Percentiles rank a stretch among this genome's conserved stretches.
phyloP scores from a whole-genome alignment of 2,329 filamentous ascomycete species.

The Madurella fahalii region DNA sequence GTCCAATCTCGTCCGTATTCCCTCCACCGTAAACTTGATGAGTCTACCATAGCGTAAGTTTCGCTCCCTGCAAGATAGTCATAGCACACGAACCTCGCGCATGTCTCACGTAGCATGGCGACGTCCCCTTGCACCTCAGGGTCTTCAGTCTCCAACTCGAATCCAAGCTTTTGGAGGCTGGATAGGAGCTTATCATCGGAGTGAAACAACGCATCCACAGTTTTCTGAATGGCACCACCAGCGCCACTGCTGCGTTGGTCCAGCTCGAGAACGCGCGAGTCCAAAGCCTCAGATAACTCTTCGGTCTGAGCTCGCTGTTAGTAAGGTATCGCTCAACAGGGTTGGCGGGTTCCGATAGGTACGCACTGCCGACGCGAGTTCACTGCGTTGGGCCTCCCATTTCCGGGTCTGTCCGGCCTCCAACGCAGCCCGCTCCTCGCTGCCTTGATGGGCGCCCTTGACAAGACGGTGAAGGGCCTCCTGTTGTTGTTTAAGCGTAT shows the following conservation, averaged over 20 bases:
- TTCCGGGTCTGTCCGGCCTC: conserved; percentile 36
- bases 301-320: conserved; percentile 38
- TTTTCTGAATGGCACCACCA: conserved; percentile 43
- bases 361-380: conserved; percentile 41
- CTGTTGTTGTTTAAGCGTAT: conserved; percentile 57
- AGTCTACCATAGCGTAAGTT: conserved; percentile 35
- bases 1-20: conserved; percentile 51
- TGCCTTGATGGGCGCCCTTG: conserved; percentile 38
- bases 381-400: conserved; percentile 39
- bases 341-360: background rate
- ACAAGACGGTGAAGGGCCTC: conserved; percentile 54
- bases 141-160: conserved; percentile 52
- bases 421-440: conserved; percentile 34
- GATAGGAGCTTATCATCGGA: conserved; percentile 63
- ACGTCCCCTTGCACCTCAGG: conserved; percentile 50
- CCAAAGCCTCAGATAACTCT: conserved; percentile 44
- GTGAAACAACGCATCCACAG: conserved; percentile 47
- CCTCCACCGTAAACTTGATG: conserved; percentile 55
- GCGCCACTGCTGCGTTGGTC: conserved; percentile 48
- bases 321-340: background rate
- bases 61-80: conserved; percentile 1
- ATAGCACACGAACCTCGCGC: conserved; percentile 42
- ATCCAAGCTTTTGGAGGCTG: conserved; percentile 62
- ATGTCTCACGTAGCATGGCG: conserved; percentile 55
- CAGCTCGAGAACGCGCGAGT: conserved; percentile 44